Evolutionary conservation across 495 filamentous ascomycete species (phyloP), one percentile per base, ranked within the genome.

Genomic region (Chaetomium tenue): DNA sequence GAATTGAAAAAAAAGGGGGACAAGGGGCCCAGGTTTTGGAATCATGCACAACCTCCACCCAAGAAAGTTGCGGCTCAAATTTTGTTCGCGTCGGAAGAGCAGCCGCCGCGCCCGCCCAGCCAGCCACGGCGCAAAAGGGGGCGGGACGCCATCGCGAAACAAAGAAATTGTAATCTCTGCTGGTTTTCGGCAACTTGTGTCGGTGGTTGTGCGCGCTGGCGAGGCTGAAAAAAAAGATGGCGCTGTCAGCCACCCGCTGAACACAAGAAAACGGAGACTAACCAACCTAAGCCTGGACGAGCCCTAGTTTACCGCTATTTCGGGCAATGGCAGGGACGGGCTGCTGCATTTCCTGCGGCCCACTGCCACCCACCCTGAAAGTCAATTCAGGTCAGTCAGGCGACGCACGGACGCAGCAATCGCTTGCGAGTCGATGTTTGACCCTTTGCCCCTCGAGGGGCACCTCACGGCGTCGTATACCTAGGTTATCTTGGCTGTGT

Each of bases 311-410:
- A 30, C n/a, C 22, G 25, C 23, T 47, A 3, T 46, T 59, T 58
- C 56, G 23, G 39, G 56, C 23, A 47, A 44, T 46, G 28, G 28
- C 53, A 55, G 53, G 30, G 53, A 42, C n/a, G 33, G 20, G n/a
- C 15, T 28, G 12, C 53, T 56, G 53, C 53, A 56, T 56, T 58
- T 58, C 37, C 5, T 58, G 56, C 37, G 37, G 56, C 56, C 56
- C 56, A 58, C 56, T 18, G 25, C 26, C 15, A n/a, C 5, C 26
- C 15, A n/a, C 5, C 37, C 13, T 30, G 20, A 40, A 57, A 23
- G 23, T 44, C 23, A 46, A 9, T 30, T 30, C 28, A 30, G 28
- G 28, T 30, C 28, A 30, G 28, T 30, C 28, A 30, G 37, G 22
- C 39, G 37, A 30, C 40, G 56, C 56, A 58, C 40, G 23, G 56